Base-by-base conservation (phyloP, 805 yeast species). In the Ogataea trehalophila region DNA sequence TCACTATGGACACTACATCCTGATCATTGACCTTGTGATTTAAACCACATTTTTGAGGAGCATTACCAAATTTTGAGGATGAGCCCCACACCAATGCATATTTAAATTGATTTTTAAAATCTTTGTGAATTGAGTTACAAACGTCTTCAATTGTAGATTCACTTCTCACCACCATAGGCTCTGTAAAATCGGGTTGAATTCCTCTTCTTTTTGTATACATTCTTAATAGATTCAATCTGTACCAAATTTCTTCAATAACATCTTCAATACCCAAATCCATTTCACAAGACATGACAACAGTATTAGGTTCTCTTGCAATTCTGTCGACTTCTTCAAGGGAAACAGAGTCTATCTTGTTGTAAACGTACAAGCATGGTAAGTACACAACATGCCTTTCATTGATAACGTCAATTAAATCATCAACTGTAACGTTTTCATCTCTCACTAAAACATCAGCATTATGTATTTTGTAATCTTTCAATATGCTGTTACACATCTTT, bases 51-150 rank as follows among this genome's bases (percentile, higher is more conserved):
- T 92, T 92, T 62, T 92, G 99, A 4, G 98, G 98, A 34, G 92
- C 87, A 63, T 89, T 96, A 16, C 69, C 69, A 38, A 63, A 65
- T 65, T 94, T 94, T 6, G 97, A 86, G 41, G 95, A 84, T 1
- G 91, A 81, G 0, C 99, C 99, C 97, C 98, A 92, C 6, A 92
- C 97, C 60, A 90, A 69, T 0, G 98, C 98, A 64, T 91, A 90
- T 65, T 90, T 88, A 74, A 94, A 92, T 60, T 86, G 88, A 54
- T 85, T 83, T 61, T 90, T 91, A 75, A 92, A 86, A 59, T 91
- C 97, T 57, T 95, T 79, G 65, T 92, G 98, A 52, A 92, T 85
- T 13, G 94, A 77, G 62, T 92, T 91, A 71, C 99, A 92, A 29
- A 92, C 88, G 55, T 83, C 89, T 54, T 85, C 92, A 45, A 92